A percentile compares a stretch with the other conserved stretches of the same genome.
phyloP scores from a whole-genome alignment of 1,284 basidiomycete genomes.

The Meira nashicola region DNA sequence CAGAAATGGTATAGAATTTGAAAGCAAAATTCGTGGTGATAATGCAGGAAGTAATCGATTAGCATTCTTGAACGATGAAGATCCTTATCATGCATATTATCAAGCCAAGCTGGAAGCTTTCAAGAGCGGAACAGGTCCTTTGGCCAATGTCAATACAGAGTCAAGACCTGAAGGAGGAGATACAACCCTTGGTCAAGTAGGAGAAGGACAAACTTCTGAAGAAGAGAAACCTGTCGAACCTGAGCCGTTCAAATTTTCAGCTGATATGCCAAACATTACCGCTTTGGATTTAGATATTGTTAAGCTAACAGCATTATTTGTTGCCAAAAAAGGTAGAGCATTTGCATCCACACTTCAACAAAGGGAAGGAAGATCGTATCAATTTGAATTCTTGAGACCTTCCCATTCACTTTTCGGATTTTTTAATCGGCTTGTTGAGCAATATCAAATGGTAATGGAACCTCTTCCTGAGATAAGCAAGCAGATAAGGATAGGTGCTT shows the following conservation, averaged over 20 bases:
- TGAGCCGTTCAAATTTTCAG: conserved; percentile 73
- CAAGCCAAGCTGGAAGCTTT: conserved; percentile 36
- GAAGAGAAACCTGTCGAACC: conserved; percentile 64
- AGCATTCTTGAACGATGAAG: conserved; percentile 40
- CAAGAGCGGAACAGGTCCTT: conserved; percentile 22
- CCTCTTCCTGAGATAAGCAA: conserved; percentile 72
- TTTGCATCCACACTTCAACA: conserved; percentile 80
- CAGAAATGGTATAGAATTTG: conserved; percentile 45
- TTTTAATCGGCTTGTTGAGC: conserved; percentile 94
- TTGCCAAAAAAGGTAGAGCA: conserved; percentile 78
- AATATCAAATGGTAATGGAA: conserved; percentile 85
- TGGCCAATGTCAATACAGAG: conserved; percentile 9
- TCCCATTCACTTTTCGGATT: conserved; percentile 91
- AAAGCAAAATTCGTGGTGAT: conserved; percentile 43
- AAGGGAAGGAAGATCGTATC: conserved; percentile 89
- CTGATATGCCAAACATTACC: conserved; percentile 83
- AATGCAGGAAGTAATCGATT: conserved; percentile 45
- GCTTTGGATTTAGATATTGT: conserved; percentile 72
- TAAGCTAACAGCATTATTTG: conserved; percentile 83
- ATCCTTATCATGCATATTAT: conserved; percentile 50
- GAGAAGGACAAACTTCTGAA: conserved; percentile 56
- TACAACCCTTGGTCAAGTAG: conserved; percentile 24
- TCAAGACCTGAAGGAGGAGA: not conserved
- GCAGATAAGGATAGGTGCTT: conserved; percentile 57
- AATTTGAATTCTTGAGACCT: conserved; percentile 95